Conservation (phyloP, 495 filamentous ascomycete species). For the Lasiosphaeria hispida region DNA sequence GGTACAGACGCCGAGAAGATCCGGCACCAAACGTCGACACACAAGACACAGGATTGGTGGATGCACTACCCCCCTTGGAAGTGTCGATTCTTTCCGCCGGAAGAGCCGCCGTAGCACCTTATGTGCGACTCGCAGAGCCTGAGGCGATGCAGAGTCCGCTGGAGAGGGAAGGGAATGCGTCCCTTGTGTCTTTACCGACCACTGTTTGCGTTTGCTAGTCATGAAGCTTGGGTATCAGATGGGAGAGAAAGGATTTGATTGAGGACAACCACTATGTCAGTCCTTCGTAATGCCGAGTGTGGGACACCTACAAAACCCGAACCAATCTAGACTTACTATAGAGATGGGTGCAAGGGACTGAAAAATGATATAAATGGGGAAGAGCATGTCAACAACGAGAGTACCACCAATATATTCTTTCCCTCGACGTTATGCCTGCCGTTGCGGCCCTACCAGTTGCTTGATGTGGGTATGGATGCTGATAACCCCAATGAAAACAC, state of each 20-base stretch:
- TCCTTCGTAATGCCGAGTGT: conserved; percentile 18
- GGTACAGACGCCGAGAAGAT: neutral
- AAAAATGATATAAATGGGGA: no score
- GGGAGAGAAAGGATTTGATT: neutral
- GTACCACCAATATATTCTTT: no score
- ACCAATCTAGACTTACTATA: neutral
- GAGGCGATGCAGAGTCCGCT: conserved; percentile 9
- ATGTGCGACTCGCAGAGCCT: neutral
- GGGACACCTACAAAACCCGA: conserved; percentile 1
- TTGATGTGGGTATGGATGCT: no score
- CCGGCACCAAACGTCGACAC: neutral
- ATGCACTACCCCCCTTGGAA: neutral
- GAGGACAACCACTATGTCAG: conserved; percentile 5
- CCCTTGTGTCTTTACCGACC: neutral
- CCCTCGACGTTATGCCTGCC: no score
- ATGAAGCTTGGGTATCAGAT: neutral
- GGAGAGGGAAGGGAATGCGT: neutral
- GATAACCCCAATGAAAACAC: no score
- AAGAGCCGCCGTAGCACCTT: conserved; percentile 3
- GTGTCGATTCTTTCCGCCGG: conserved; percentile 8
- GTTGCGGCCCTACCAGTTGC: no score
- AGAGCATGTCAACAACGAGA: no score
- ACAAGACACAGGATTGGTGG: neutral
- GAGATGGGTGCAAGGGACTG: neutral
- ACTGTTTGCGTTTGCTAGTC: no score